A percentile compares a stretch with the other conserved stretches of the same genome.
Evolutionary conservation across 169 alveolate genomes (phyloP).

Genomic region (Theileria parva): DNA sequence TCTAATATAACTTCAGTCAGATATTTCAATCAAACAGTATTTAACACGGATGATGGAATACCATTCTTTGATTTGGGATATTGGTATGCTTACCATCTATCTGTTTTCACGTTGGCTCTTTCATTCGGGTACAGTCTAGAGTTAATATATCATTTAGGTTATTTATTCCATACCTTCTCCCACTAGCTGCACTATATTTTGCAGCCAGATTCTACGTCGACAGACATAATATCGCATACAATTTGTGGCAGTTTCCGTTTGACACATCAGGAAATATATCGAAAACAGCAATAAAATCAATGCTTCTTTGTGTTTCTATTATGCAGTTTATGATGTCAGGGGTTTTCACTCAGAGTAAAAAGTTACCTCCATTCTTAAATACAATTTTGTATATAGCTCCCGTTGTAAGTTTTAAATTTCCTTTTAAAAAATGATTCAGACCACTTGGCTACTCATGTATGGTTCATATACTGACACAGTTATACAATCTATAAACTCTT

Average conservation of each 20-base stretch:
- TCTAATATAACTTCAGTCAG: conserved; percentile 10
- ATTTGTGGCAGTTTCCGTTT: conserved; percentile 69
- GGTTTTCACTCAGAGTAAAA: conserved; percentile 55
- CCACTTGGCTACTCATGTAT: conserved; percentile 66
- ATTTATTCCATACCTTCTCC: conserved; percentile 69
- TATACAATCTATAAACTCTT: conserved; percentile 23
- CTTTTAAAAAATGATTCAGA: conserved; percentile 1
- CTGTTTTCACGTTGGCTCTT: conserved; percentile 72
- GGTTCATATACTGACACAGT: conserved; percentile 59
- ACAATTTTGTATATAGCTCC: conserved; percentile 63
- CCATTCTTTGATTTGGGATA: conserved; percentile 77
- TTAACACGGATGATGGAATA: conserved; percentile 51
- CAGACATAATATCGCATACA: conserved; percentile 73
- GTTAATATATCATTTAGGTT: conserved; percentile 5
- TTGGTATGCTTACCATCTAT: conserved; percentile 80
- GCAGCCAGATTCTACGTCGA: conserved; percentile 75
- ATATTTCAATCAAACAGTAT: conserved; percentile 18
- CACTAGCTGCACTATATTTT: conserved; percentile 73
- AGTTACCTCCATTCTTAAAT: conserved; percentile 36
- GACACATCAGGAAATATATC: conserved; percentile 75
- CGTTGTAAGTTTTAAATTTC: conserved; percentile 34
- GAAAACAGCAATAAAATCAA: conserved; percentile 73
- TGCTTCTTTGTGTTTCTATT: conserved; percentile 76
- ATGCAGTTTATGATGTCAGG: conserved; percentile 70
- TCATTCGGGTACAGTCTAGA: conserved; percentile 66